Percentiles rank a stretch among this genome's conserved stretches.
phyloP scores from a whole-genome alignment of 208 protist genomes.

The Trypanosoma theileri region DNA sequence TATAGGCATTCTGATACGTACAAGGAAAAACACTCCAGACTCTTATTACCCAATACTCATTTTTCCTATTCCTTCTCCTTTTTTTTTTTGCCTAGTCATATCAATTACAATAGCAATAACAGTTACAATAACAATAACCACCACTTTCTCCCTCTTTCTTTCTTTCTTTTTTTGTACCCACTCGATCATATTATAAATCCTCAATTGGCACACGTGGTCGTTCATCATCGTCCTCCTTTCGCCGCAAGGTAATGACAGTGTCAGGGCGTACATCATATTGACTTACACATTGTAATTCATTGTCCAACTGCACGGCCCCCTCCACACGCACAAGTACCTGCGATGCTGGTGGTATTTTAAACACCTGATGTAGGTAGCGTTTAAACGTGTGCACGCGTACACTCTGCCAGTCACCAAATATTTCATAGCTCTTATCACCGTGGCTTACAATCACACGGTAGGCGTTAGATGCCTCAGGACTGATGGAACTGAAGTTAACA shows the following conservation, averaged over 20 bases:
- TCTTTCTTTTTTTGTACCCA: not conserved
- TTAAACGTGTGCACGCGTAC: constrained; percentile 89
- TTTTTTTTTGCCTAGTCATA: constrained; percentile 1
- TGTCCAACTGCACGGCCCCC: constrained; percentile 61
- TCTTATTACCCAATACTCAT: not conserved
- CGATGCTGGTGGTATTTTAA: constrained; percentile 63
- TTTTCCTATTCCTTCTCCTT: not conserved
- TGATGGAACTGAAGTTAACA: constrained; percentile 85
- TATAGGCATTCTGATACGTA: constrained; percentile 1
- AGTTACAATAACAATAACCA: constrained; percentile 15
- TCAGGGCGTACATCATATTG: constrained; percentile 70
- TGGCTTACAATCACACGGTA: constrained; percentile 83
- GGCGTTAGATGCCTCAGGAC: constrained; percentile 72
- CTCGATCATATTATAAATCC: constrained; percentile 46
- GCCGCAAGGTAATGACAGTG: constrained; percentile 64
- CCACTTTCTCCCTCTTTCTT: not conserved
- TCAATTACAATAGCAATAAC: constrained; percentile 7
- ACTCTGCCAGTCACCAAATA: constrained; percentile 82
- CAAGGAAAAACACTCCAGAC: constrained; percentile 10
- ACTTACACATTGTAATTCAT: constrained; percentile 76
- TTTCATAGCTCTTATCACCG: constrained; percentile 77
- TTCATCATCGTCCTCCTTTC: constrained; percentile 29
- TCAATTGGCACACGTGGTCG: constrained; percentile 50
- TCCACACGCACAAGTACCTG: constrained; percentile 61
- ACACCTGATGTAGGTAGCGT: constrained; percentile 85